phyloP scores from a whole-genome alignment of 179 eudicot genomes.

The Gypsophila paniculata region DNA sequence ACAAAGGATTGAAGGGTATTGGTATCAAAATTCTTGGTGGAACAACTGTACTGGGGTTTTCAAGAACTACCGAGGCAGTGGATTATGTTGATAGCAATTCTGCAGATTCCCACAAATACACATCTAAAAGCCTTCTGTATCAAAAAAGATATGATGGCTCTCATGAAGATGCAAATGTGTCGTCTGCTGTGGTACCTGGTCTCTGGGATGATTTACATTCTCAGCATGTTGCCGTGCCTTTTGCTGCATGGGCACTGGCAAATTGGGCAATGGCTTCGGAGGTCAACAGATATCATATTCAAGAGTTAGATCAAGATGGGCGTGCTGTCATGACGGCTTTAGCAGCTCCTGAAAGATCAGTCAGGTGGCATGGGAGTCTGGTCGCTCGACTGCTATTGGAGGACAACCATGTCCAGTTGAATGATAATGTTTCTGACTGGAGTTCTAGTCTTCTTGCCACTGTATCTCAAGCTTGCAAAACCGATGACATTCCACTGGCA shows the following conservation, averaged over 20 bases:
- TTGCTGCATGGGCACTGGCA: conserved; percentile 99
- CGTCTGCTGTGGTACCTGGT: conserved; percentile 87
- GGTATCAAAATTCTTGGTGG: conserved; percentile 96
- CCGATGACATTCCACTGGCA: conserved; percentile 70
- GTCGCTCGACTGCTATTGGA: conserved; percentile 80
- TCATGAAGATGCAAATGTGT: conserved; percentile 41
- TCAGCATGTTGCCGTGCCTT: conserved; percentile 94
- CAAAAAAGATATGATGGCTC: conserved; percentile 47
- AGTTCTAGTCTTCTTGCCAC: conserved; percentile 83
- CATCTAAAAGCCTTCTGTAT: conserved; percentile 32
- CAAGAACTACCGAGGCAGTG: conserved; percentile 48
- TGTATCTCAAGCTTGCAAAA: conserved; percentile 82
- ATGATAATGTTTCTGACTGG: conserved; percentile 84
- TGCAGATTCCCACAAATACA: conserved; percentile 26
- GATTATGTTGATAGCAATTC: conserved; percentile 34
- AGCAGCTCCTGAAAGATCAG: conserved; percentile 88
- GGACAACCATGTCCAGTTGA: conserved; percentile 61
- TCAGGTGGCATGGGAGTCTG: conserved; percentile 97
- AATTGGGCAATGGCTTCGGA: conserved; percentile 98
- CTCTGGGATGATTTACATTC: conserved; percentile 99
- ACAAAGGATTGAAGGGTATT: conserved; percentile 74
- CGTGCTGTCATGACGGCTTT: conserved; percentile 84
- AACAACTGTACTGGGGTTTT: conserved; percentile 74
- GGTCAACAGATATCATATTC: conserved; percentile 72
- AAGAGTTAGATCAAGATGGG: conserved; percentile 88